Evolutionary conservation across 768 basidiomycete genomes (phyloP).

Genomic region (Mycena vulgaris): DNA sequence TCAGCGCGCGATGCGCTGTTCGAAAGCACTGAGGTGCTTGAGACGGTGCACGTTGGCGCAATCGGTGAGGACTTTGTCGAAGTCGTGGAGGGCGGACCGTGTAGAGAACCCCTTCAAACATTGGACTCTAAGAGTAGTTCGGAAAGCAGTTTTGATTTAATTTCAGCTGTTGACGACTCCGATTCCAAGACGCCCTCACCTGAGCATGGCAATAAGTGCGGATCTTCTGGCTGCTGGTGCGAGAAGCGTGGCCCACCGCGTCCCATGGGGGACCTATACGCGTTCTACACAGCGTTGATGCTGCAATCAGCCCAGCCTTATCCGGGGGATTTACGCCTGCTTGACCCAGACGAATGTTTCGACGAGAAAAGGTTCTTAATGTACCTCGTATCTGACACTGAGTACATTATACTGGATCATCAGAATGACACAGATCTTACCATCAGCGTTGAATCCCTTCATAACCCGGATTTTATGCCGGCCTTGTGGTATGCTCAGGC

Average conservation of each 20-base stretch:
- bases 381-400: background rate
- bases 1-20: background rate
- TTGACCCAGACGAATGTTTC: background rate
- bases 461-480: background rate
- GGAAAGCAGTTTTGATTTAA: background rate
- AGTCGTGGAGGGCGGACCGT: constrained; percentile 17
- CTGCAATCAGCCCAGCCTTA: background rate
- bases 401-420: background rate
- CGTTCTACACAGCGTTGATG: background rate
- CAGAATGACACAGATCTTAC: background rate
- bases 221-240: too few species aligned
- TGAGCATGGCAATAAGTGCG: background rate
- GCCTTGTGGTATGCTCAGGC: background rate
- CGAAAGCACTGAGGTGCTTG: background rate
- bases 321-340: background rate
- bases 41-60: background rate
- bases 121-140: background rate
- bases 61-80: background rate
- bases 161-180: background rate
- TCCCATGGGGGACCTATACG: background rate
- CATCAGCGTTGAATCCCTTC: background rate
- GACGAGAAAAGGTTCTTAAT: background rate
- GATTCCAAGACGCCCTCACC: too few species aligned
- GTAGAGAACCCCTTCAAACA: constrained; percentile 15
- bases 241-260: background rate